Evolutionary conservation across 2,329 filamentous ascomycete species (phyloP).

Genomic region (Berkeleyomyces rouxiae): DNA sequence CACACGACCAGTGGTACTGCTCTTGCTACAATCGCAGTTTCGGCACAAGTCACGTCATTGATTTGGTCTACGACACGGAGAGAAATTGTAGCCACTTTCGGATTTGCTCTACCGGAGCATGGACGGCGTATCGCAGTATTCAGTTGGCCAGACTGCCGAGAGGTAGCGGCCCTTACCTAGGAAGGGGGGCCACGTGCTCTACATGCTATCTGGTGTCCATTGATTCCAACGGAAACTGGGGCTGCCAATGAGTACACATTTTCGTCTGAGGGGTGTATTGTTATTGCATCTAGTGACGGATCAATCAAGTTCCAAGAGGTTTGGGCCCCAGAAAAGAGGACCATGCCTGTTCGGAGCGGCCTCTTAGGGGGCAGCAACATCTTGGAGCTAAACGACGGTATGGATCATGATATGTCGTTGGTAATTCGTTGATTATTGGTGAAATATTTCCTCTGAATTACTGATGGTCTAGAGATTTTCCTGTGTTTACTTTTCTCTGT

Average conservation of each 20-base stretch:
- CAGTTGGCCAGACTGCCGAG: constrained; percentile 79
- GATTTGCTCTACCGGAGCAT: constrained; percentile 82
- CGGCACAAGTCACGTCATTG: constrained; percentile 81
- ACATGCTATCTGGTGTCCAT: constrained; percentile 75
- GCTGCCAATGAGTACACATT: constrained; percentile 17
- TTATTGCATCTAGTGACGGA: constrained; percentile 81
- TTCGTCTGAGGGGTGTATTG: constrained; percentile 44
- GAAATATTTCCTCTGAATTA: background rate
- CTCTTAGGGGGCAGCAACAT: constrained; percentile 40
- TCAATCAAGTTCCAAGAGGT: constrained; percentile 93
- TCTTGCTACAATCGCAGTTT: constrained; percentile 79
- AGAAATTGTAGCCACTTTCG: constrained; percentile 87
- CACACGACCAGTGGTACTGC: constrained; percentile 69
- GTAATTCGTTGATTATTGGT: background rate
- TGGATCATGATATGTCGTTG: constrained; percentile 42
- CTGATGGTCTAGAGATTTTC: background rate
- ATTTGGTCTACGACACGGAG: constrained; percentile 75
- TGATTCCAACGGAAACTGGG: constrained; percentile 21
- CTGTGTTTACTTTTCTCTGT: background rate
- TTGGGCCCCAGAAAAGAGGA: constrained; percentile 49
- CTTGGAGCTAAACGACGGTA: constrained; percentile 63
- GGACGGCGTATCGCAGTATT: constrained; percentile 81
- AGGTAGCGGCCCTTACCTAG: constrained; percentile 76
- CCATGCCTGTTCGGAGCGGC: constrained; percentile 28
- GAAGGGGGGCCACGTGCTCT: constrained; percentile 62